These are phyloP conservation scores for Aspergillus ibericus DNA, from an alignment of 2,329 filamentous ascomycete genomes.

Conservation along the genomic window DNA sequence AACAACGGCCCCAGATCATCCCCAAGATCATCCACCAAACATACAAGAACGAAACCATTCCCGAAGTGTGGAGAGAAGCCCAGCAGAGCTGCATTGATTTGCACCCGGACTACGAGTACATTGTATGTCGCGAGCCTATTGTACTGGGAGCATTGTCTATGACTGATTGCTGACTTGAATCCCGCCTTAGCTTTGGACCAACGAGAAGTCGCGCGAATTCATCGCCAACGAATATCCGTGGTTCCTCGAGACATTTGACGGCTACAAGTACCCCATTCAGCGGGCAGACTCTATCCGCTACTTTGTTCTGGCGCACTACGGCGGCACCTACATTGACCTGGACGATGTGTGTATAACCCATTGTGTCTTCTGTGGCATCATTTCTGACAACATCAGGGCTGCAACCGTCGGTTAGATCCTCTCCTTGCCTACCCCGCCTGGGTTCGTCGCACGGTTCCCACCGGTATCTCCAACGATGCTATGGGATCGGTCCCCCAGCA, in stretches of 20 bases:
- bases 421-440: slow-evolving; percentile 68
- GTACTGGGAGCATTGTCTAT: background rate
- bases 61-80: slow-evolving; percentile 63
- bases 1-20: slow-evolving; percentile 61
- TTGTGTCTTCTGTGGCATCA: background rate
- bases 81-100: slow-evolving; percentile 66
- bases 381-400: slow-evolving; percentile 53
- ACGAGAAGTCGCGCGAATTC: slow-evolving; percentile 67
- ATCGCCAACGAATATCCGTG: slow-evolving; percentile 73
- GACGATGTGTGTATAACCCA: slow-evolving; percentile 58
- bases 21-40: slow-evolving; percentile 79
- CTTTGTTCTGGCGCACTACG: slow-evolving; percentile 74
- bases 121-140: slow-evolving; percentile 46
- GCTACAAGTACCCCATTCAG: slow-evolving; percentile 73
- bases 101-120: slow-evolving; percentile 73
- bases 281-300: slow-evolving; percentile 77
- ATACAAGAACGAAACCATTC: slow-evolving; percentile 69
- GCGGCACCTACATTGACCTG: slow-evolving; percentile 78
- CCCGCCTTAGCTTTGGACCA: slow-evolving; percentile 67
- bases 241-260: slow-evolving; percentile 73
- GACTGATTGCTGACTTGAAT: slow-evolving; percentile 19
- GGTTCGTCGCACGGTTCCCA: slow-evolving; percentile 70
- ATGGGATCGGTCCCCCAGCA: slow-evolving; percentile 73
- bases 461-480: slow-evolving; percentile 77
- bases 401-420: slow-evolving; percentile 66